Base-by-base conservation (phyloP, 192 early-diverging fungal genomes). In the Backusella tarrabulga region DNA sequence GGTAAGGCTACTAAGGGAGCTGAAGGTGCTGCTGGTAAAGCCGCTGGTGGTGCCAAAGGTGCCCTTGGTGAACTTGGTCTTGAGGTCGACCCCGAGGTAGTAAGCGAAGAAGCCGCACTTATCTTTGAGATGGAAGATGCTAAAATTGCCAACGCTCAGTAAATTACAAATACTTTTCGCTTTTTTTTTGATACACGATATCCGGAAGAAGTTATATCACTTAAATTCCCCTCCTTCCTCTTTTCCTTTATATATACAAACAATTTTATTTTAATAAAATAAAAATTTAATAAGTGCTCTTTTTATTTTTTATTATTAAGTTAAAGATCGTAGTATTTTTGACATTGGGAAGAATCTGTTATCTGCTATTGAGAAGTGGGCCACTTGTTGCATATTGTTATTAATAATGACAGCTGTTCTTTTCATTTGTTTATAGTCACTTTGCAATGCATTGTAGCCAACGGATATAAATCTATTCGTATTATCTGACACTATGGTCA, bases 391-490 rank as follows among this genome's bases (percentile, higher is more conserved):
- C 15, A 50, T 32, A 50, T 72, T 19, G 6, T 19, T 44, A 50
- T 72, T 41, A 21, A 72, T 72, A 32, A 72, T 50, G 23, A 72
- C 41, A 23, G 41, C 71, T 17, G 71, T 42, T 15, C 71, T 36
- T 23, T 42, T 72, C 44, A 72, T 50, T 19, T 29, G n/a, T 15
- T 32, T 17, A 32, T 29, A 32, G 5, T 44, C 44, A 8, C 7
- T 15, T 1, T 72, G 15, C 6, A 50, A 7, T 14, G 71, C 12
- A 32, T 72, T 50, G 23, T 46, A 72, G 1, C 40, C 8, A 15
- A 34, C 41, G 34, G 71, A 72, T 12, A 72, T 44, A 34, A 72
- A 29, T 32, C 41, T 14, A 50, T 50, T 2, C 15, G 14, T 15
- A 19, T 23, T 15, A 72, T 72, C 71, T 4, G 71, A 46, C 6